phyloP scores from a whole-genome alignment of 345 rosid genomes.

The Gossypium ekmanianum region DNA sequence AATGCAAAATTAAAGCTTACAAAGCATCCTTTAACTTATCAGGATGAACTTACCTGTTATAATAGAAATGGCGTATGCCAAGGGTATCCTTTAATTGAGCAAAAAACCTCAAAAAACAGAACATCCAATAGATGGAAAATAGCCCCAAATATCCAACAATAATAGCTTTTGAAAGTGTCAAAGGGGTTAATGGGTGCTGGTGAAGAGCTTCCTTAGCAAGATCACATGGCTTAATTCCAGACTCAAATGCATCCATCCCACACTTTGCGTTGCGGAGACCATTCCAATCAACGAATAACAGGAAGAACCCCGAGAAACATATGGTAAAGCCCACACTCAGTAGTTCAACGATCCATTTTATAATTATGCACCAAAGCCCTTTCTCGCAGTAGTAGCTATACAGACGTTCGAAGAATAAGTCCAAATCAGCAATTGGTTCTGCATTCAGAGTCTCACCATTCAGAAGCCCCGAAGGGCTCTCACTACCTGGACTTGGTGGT shows the following conservation, averaged over 20 bases:
- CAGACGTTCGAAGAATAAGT: conserved; percentile 84
- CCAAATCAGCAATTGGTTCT: conserved; percentile 84
- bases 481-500: conserved; percentile 89
- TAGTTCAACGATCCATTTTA: conserved; percentile 94
- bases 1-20: conserved; percentile 12
- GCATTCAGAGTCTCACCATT: conserved; percentile 80
- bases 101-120: conserved; percentile 91
- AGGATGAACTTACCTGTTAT: conserved; percentile 50
- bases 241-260: conserved; percentile 96
- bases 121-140: conserved; percentile 78
- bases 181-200: conserved; percentile 78
- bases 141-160: conserved; percentile 85
- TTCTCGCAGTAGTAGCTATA: conserved; percentile 92
- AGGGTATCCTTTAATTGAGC: conserved; percentile 82
- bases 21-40: conserved; percentile 7
- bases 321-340: conserved; percentile 82
- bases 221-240: conserved; percentile 95
- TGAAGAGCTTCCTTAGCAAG: conserved; percentile 94
- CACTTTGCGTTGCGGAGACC: conserved; percentile 98
- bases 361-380: conserved; percentile 93
- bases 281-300: conserved; percentile 89
- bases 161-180: conserved; percentile 73
- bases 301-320: conserved; percentile 89
- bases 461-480: conserved; percentile 91
- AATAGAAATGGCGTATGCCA: conserved; percentile 72